Conservation (phyloP, 202 grass and related monocot species). For the Digitaria exilis region DNA sequence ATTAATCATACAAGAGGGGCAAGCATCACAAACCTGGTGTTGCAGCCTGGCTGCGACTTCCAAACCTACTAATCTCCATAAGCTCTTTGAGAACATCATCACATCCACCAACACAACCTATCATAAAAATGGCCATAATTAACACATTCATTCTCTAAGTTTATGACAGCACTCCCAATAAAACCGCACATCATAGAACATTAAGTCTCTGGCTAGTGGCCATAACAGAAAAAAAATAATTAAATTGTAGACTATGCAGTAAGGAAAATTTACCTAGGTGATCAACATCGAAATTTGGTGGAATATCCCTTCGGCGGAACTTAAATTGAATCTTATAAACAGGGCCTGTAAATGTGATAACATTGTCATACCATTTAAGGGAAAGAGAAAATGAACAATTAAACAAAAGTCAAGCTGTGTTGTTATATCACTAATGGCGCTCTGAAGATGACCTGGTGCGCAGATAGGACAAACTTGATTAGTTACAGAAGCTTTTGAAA, state of each 20-base stretch:
- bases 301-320: constrained; percentile 85
- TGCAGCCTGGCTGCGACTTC: constrained; percentile 52
- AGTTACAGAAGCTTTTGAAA: constrained; percentile 80
- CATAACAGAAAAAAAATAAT: constrained; percentile 2
- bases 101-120: constrained; percentile 94
- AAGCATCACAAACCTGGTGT: constrained; percentile 61
- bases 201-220: neutral
- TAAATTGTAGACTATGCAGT: constrained; percentile 16
- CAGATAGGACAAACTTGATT: constrained; percentile 81
- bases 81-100: constrained; percentile 84
- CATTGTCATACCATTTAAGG: constrained; percentile 26
- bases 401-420: constrained; percentile 28
- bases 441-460: constrained; percentile 62
- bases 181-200: neutral
- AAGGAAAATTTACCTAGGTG: constrained; percentile 69
- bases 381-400: constrained; percentile 26
- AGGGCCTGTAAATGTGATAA: constrained; percentile 50
- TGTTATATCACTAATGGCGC: constrained; percentile 23
- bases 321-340: constrained; percentile 87
- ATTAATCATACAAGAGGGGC: constrained; percentile 4
- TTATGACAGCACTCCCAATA: neutral
- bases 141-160: neutral
- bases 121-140: constrained; percentile 13
- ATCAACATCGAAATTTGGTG: constrained; percentile 86
- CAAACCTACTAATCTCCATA: constrained; percentile 74